Evolutionary conservation across 106 monocot genomes (phyloP).

Genomic region (Hemerocallis citrina): DNA sequence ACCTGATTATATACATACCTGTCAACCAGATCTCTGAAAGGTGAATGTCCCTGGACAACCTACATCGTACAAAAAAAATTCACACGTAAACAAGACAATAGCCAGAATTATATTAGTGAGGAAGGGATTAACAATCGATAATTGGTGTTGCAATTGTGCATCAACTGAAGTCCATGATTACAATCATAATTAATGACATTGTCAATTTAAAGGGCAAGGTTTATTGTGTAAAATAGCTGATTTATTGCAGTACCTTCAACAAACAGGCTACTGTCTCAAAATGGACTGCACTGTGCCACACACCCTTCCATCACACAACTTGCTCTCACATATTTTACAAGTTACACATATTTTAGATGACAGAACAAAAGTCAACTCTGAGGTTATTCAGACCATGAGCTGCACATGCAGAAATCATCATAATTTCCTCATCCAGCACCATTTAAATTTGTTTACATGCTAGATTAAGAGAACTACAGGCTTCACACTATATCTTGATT

Average conservation of each 20-base stretch:
- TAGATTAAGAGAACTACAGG: no score
- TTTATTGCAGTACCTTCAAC: not conserved
- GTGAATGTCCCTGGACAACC: constrained; percentile 91
- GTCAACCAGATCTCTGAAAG: constrained; percentile 61
- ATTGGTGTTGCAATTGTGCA: not conserved
- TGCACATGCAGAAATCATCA: no score
- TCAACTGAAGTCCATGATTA: not conserved
- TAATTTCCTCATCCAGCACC: no score
- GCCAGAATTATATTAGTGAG: not conserved
- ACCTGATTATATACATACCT: constrained; percentile 45
- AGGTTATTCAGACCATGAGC: no score
- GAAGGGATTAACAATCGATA: not conserved
- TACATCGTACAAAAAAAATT: constrained; percentile 16
- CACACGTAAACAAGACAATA: not conserved
- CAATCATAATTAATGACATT: not conserved
- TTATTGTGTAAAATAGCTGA: not conserved
- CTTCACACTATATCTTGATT: no score
- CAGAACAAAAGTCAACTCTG: no score
- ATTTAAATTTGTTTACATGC: no score
- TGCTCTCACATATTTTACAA: not conserved
- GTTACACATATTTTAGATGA: no score
- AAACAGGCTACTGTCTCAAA: not conserved
- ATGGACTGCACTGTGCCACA: not conserved
- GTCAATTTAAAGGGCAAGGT: not conserved
- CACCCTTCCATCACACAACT: not conserved